Evolutionary conservation across 2,329 filamentous ascomycete species (phyloP), one percentile per base, ranked within the genome.

Genomic region (Fusarium poae): DNA sequence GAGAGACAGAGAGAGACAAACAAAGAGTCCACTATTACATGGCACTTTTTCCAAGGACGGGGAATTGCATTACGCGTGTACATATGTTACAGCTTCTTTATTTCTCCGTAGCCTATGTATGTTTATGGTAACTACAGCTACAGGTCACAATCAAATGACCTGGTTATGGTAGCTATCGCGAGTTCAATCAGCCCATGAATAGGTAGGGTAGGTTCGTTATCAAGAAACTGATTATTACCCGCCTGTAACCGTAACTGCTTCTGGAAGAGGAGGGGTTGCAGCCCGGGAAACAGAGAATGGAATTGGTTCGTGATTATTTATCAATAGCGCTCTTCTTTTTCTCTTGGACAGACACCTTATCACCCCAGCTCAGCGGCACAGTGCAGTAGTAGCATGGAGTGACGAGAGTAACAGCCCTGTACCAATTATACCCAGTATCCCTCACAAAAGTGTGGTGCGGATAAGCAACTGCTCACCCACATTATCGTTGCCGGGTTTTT

Each of bases 361-460:
- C 67, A 67, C 44, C 52, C 66, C 61, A 67, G 66, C 52, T 54
- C 57, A 57, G 62, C 39, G 57, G 67, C 67, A 70, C 62, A 70
- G 67, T 70, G 37, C 40, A 61, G 56, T 20, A 44, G 43, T 21
- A 30, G 8, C 10, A n/a, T n/a, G n/a, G n/a, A 29, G 40, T 25
- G 35, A 39, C 35, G 20, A 32, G 18, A 39, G 35, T 39, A 6
- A 13, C 35, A 29, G 30, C 50, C 39, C 25, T 27, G 67, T 70
- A 53, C n/a, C 34, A 70, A 70, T 68, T n/a, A 21, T 51, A 32
- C 35, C 30, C 15, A 35, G 43, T n/a, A 20, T 39, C n/a, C 13
- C 2, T 39, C 8, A 16, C 9, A 11, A 29, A 29, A 30, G 42
- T 21, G 34, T 21, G 67, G 34, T 70, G 45, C 63, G 62, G 55